Base-by-base conservation (phyloP, 164 flowering plant genomes). In the Annona squamosa region DNA sequence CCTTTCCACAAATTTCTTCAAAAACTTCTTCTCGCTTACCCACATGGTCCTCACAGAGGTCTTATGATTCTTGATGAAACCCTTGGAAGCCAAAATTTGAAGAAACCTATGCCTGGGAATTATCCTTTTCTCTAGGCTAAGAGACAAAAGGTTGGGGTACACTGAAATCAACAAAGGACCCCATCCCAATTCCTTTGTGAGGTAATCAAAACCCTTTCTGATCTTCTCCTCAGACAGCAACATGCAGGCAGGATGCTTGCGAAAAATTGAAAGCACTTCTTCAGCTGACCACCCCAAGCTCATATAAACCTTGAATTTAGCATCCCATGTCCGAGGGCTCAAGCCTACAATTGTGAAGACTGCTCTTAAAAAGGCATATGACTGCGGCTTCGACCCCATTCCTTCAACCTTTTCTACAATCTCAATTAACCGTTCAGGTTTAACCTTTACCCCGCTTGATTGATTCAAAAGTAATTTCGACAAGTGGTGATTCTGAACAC, bases 211-310 rank as follows among this genome's bases (percentile, higher is more conserved):
- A 19, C 37, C 18, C 37, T 10, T 66, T n/a, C 68, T 43, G 12
- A 66, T 66, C 68, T 66, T 66, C 68, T 66, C 47, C 16, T 66
- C 68, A 1, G 68, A 66, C 3, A 44, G 9, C 46, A 41, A 5
- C 44, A 66, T 66, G 47, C 68, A 66, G 42, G 2, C 41, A 4
- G 68, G 68, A 3, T 18, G 18, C 47, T 66, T 66, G 13, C 47
- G 17, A n/a, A 66, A 66, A 9, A 46, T 46, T 18, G 17, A 44
- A 9, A 43, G 45, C 7, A 66, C n/a, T 12, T 66, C 47, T n/a
- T 66, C 3, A 12, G 42, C 46, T 9, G 68, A 66, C 68, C 68
- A 66, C 4, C 68, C 68, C 45, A 66, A 66, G 46, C 68, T 66
- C 68, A 46, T 66, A 66, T 66, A 66, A 41, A 66, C 68, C 68